Evolutionary conservation across 2,329 filamentous ascomycete species (phyloP).

Genomic region (Hypoxylon sp.): DNA sequence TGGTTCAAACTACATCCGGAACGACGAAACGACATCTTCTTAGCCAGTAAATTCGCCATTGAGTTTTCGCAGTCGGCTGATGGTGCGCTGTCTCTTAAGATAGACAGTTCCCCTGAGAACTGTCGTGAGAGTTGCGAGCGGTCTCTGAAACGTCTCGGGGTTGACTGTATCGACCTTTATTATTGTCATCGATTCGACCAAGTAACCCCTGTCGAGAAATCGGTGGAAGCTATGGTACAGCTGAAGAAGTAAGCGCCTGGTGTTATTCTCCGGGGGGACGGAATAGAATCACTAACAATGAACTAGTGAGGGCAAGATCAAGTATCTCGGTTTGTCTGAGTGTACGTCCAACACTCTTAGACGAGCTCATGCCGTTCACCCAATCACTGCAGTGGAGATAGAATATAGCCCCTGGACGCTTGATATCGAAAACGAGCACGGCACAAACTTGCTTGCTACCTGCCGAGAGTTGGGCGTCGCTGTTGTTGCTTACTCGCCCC

Average conservation of each 20-base stretch:
- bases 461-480: constrained; percentile 68
- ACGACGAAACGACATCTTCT: constrained; percentile 59
- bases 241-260: constrained; percentile 57
- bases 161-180: constrained; percentile 68
- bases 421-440: constrained; percentile 67
- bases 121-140: constrained; percentile 51
- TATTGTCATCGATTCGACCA: constrained; percentile 66
- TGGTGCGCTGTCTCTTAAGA: constrained; percentile 23
- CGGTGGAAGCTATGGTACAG: constrained; percentile 63
- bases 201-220: constrained; percentile 63
- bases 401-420: constrained; percentile 69
- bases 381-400: constrained; percentile 65
- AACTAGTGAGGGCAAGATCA: constrained; percentile 64
- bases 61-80: constrained; percentile 37
- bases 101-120: constrained; percentile 49
- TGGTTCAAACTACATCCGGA: constrained; percentile 62
- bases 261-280: not conserved
- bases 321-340: constrained; percentile 66
- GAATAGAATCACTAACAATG: not conserved
- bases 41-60: constrained; percentile 57
- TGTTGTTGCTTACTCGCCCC: constrained; percentile 68
- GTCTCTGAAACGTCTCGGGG: constrained; percentile 63
- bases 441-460: constrained; percentile 64
- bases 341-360: constrained; percentile 62
- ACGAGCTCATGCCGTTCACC: constrained; percentile 63